These are phyloP conservation scores for Barbarea vulgaris DNA, from an alignment of 345 rosid genomes.

Conservation along the genomic window DNA sequence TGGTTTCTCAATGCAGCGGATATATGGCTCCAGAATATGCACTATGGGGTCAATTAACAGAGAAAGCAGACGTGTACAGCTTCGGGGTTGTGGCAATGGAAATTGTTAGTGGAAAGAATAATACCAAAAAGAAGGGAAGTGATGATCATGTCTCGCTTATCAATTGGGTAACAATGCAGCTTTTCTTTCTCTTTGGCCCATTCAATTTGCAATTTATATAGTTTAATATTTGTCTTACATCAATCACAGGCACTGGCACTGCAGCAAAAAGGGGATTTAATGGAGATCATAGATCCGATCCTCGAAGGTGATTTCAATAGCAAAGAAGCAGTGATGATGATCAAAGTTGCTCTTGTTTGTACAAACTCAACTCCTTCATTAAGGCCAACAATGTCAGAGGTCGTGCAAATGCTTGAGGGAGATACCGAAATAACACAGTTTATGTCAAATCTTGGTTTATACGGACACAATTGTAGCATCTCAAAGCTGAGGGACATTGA, in stretches of 20 bases:
- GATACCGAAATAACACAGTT: conserved; percentile 21
- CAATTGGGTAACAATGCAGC: conserved; percentile 41
- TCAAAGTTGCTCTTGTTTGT: conserved; percentile 48
- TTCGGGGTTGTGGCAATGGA: conserved; percentile 50
- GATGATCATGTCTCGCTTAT: conserved; percentile 34
- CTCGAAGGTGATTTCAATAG: conserved; percentile 32
- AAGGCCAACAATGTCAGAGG: conserved; percentile 51
- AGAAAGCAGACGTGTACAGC: conserved; percentile 55
- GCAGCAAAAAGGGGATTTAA: conserved; percentile 30
- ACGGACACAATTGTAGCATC: conserved; percentile 36
- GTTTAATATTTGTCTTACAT: background rate
- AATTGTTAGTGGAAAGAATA: conserved; percentile 44
- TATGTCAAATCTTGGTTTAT: conserved; percentile 25
- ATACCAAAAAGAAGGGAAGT: conserved; percentile 11
- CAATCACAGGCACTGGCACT: background rate
- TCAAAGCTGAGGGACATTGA: conserved; percentile 39
- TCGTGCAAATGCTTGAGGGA: conserved; percentile 46
- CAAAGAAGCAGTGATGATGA: conserved; percentile 45
- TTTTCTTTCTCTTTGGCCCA: background rate
- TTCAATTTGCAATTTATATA: background rate
- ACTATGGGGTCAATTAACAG: conserved; percentile 45
- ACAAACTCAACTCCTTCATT: conserved; percentile 41
- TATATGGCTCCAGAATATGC: conserved; percentile 52
- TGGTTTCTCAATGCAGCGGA: conserved; percentile 28
- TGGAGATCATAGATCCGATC: conserved; percentile 38